phyloP scores from a whole-genome alignment of 345 rosid genomes.

The Lumnitzera racemosa region DNA sequence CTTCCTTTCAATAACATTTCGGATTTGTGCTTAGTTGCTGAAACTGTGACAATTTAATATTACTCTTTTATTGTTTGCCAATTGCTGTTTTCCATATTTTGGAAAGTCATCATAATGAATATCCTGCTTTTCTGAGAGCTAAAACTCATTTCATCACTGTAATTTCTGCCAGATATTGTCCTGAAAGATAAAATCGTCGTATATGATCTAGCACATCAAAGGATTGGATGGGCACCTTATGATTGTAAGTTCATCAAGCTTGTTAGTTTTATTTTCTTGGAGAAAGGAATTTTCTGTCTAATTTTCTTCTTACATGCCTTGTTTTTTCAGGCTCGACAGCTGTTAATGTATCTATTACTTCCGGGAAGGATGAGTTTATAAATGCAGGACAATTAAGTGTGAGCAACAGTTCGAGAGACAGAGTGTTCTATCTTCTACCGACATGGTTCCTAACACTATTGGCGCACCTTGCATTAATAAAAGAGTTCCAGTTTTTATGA shows the following conservation, averaged over 20 bases:
- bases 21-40: too few species aligned
- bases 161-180: conserved; percentile 55
- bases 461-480: conserved; percentile 23
- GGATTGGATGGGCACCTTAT: conserved; percentile 86
- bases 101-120: too few species aligned
- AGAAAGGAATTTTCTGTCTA: not conserved
- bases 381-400: conserved; percentile 43
- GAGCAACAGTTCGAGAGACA: conserved; percentile 37
- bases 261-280: not conserved
- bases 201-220: conserved; percentile 74
- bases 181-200: conserved; percentile 90
- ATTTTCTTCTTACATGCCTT: not conserved
- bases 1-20: too few species aligned
- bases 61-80: too few species aligned
- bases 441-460: conserved; percentile 26
- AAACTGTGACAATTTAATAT: too few species aligned
- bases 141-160: too few species aligned
- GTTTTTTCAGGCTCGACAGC: conserved; percentile 57
- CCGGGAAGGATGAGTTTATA: conserved; percentile 58
- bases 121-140: too few species aligned
- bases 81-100: too few species aligned
- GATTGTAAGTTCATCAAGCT: conserved; percentile 59
- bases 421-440: conserved; percentile 32
- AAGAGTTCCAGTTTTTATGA: conserved; percentile 24
- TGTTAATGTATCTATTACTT: conserved; percentile 79